Base-by-base conservation (phyloP, 2,329 filamentous ascomycete genomes). In the Apiospora hydei region DNA sequence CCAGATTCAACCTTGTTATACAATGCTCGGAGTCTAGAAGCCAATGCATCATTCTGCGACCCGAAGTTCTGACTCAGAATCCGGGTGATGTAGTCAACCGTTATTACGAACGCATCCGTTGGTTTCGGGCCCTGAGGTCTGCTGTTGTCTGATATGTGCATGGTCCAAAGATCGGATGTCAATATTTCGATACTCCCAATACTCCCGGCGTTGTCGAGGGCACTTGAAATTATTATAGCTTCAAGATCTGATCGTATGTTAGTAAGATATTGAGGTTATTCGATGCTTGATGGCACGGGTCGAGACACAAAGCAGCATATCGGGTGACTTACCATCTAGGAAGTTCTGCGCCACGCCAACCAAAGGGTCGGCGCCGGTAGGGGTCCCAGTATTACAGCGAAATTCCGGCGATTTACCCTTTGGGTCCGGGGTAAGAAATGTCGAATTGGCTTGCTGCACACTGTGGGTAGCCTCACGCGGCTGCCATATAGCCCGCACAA, bases 401-500 rank as follows among this genome's bases (percentile, higher is more conserved):
- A 76, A 72, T 24, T 80, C 82, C 3, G 76, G 80, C 30, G 83
- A 80, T 75, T 87, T 87, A 26, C 86, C 85, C 72, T 87, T 87
- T 14, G 74, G 71, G 71, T 78, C 81, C 2, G 75, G 76, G 21
- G 77, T 75, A 8, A 76, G 76, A 16, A 75, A 7, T 71, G 73
- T 0, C 72, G 71, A 21, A 67, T 71, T n/a, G 72, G 71, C 26
- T 73, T 73, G 34, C 75, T 75, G 18, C 69, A 74, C 24, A 76
- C 76, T 24, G 77, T 73, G 3, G 75, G 79, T 72, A 83, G 79
- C 44, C 75, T 72, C 75, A 10, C 77, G 74, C 1, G 87, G 87
- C 57, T 87, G 84, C 88, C 88, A 89, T 2, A 90, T 83, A 16
- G 79, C 76, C 43, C 80, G 77, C 2, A 85, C 84, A 16, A 88